These are phyloP conservation scores for Lasiodiplodia sp. DNA, from an alignment of 2,329 filamentous ascomycete species.

Conservation along the genomic window DNA sequence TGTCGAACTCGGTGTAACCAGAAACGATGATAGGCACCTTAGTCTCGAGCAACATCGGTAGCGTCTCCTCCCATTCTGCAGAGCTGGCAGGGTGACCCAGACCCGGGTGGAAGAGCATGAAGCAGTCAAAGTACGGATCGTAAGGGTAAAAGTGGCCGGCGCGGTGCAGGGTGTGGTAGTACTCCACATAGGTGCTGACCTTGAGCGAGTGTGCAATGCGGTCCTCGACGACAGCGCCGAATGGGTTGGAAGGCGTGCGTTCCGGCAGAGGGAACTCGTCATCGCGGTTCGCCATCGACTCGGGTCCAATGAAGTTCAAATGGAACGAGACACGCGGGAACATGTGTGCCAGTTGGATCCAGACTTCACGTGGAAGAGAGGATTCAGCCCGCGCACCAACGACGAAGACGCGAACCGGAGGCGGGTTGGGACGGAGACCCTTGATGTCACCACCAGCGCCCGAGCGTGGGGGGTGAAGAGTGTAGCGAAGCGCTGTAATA, in stretches of 20 bases:
- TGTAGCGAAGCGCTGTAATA: constrained; percentile 83
- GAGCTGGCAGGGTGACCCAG: constrained; percentile 92
- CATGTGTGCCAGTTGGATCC: constrained; percentile 92
- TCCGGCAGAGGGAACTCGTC: constrained; percentile 89
- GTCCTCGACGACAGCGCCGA: constrained; percentile 92
- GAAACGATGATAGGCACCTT: constrained; percentile 95
- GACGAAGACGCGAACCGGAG: constrained; percentile 89
- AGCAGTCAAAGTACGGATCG: constrained; percentile 98
- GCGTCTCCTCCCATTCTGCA: constrained; percentile 91
- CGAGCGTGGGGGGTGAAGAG: constrained; percentile 82
- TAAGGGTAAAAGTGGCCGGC: constrained; percentile 91
- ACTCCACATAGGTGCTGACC: constrained; percentile 96
- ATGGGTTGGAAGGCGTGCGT: constrained; percentile 85
- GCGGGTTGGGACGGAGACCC: constrained; percentile 82
- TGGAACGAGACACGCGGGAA: constrained; percentile 94
- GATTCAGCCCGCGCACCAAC: constrained; percentile 97
- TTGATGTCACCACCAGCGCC: constrained; percentile 79
- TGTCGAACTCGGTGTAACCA: constrained; percentile 94
- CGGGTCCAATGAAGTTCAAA: constrained; percentile 92
- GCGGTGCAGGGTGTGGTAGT: constrained; percentile 95
- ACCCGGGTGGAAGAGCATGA: constrained; percentile 95
- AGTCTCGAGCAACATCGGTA: constrained; percentile 90
- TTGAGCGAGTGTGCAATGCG: constrained; percentile 89
- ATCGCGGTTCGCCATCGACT: constrained; percentile 94
- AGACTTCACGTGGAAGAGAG: constrained; percentile 89